Base-by-base conservation (phyloP, 2,329 filamentous ascomycete species). In the Trichophyton rubrum region DNA sequence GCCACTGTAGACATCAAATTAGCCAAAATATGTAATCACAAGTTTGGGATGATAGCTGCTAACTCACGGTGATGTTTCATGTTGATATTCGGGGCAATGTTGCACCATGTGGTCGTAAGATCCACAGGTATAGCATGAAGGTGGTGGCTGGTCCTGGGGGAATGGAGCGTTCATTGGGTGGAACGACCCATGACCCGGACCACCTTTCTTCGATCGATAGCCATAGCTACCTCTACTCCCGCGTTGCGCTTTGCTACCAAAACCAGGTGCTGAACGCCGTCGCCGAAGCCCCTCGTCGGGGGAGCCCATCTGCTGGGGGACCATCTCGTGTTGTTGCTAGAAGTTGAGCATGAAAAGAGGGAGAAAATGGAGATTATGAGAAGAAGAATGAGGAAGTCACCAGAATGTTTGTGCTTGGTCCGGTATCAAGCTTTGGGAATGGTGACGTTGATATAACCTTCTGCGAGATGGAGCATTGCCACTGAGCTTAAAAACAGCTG, bases 111-210 rank as follows among this genome's bases (percentile, higher is more conserved):
- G 71, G 20, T 67, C 66, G 7, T 60, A 59, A 49, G 68, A 65
- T 9, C 71, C 71, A 64, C 71, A 73, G 61, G 73, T 72, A 59
- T 68, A 73, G 55, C 71, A 73, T 38, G 68, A 45, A 11, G 63
- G 24, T 68, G 53, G 55, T 3, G 55, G 68, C 20, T 62, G 49
- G 33, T 64, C 61, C 49, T 63, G 27, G 40, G 56, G 53, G 17
- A 61, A 61, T 24, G 43, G 40, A 9, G 60, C 58, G 59, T 61
- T 59, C 11, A 58, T 6, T 17, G 62, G 55, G 17, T 59, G 59
- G n/a, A 22, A 13, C 43, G 38, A 56, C 4, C 57, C 51, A 56
- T 63, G 60, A 20, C 60, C 40, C 15, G 62, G 60, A 41, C 60
- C 60, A 33, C 61, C 57, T 38, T 68, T 66, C 35, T 64, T 64